Base-by-base conservation (phyloP, 305 asterid genomes). In the Solanum hybrid region DNA sequence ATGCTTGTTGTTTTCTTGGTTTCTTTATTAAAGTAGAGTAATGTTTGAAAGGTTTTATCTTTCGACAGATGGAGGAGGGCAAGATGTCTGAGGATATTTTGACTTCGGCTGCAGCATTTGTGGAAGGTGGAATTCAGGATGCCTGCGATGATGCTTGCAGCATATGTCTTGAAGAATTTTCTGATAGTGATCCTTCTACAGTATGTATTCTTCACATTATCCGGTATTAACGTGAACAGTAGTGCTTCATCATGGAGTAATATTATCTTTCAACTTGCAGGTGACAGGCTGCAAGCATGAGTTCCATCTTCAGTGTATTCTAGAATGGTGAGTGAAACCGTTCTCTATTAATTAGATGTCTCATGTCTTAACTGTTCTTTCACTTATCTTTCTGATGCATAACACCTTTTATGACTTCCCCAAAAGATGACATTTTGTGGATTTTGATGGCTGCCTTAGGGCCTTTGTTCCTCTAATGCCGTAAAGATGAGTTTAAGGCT, bases 81-180 rank as follows among this genome's bases (percentile, higher is more conserved):
- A 94, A 92, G 90, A 87, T 86, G 69, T 89, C 95, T 39, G 97
- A 95, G 90, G 94, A 79, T 92, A 95, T 90, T 86, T 89, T 96
- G 95, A 94, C 96, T 78, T 97, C 98, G 31, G 96, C 98, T 24
- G 97, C 95, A 7, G 98, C 99, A 61, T 96, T 96, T 88, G 98
- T 97, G 67, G 98, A 96, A 92, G 98, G 99, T 85, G 99, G 98
- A 91, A 92, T 97, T 84, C 99, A 96, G 90, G 98, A 96, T 42
- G 95, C 99, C 73, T 96, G 96, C 89, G 96, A 96, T 92, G 98
- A 96, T 92, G 90, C 98, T 92, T 97, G 99, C 94, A 95, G 98
- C 92, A 96, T 97, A 92, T 97, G 99, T 91, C 98, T 97, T 31
- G 99, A 97, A 92, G 95, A 87, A 14, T 97, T 97, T 92, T 92